Percentiles rank a stretch among this genome's conserved stretches.
phyloP scores from a whole-genome alignment of 495 filamentous ascomycete genomes.

The Podospora anserina region DNA sequence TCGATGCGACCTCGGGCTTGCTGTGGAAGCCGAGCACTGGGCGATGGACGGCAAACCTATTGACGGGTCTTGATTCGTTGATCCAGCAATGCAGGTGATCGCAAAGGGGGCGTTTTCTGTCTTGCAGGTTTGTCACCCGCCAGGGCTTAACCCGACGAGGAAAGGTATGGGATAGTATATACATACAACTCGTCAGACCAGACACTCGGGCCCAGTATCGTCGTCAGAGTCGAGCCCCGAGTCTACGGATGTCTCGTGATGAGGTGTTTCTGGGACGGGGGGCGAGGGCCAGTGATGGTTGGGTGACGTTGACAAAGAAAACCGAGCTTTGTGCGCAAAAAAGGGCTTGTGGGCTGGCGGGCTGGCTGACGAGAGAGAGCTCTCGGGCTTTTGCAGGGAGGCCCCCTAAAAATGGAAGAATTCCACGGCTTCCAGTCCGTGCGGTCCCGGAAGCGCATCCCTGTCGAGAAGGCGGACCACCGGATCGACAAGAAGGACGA shows the following conservation, averaged over 20 bases:
- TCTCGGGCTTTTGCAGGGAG: not conserved
- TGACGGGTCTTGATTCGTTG: constrained; percentile 7
- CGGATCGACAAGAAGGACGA: not conserved
- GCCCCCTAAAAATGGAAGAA: constrained; percentile 9
- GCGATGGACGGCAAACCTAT: not conserved
- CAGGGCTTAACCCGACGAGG: not conserved
- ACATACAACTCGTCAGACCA: not conserved
- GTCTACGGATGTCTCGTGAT: not conserved
- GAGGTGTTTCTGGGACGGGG: not conserved
- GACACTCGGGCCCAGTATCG: not conserved
- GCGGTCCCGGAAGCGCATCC: constrained; percentile 5
- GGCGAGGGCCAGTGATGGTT: not conserved
- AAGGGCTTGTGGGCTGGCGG: not conserved
- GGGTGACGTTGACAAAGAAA: not conserved
- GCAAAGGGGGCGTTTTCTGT: constrained; percentile 10
- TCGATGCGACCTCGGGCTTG: not conserved
- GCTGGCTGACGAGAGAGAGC: not conserved
- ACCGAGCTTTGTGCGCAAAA: not conserved
- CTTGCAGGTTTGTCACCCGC: constrained; percentile 10
- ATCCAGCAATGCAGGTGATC: constrained; percentile 17
- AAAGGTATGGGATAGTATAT: not conserved
- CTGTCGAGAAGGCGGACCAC: constrained; percentile 1
- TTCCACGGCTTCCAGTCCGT: constrained; percentile 20
- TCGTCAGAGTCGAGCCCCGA: not conserved
- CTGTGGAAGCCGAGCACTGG: not conserved